phyloP scores from a whole-genome alignment of 2,329 filamentous ascomycete species.

The Phyllosticta ampelicida region DNA sequence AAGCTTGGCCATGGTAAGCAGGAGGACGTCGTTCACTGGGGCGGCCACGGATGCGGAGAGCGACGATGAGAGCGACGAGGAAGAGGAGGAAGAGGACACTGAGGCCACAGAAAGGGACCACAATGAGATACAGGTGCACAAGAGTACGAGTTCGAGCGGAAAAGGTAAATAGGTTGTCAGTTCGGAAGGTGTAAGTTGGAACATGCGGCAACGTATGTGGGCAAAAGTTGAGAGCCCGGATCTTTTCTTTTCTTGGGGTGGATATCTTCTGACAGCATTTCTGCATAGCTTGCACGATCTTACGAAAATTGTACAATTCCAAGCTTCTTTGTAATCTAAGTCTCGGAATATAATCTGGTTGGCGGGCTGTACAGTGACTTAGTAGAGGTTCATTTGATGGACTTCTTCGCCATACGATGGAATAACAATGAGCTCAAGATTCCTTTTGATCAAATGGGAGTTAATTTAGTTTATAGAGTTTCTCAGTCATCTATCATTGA shows the following conservation, averaged over 20 bases:
- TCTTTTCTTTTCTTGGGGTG: not conserved
- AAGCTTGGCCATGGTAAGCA: not conserved
- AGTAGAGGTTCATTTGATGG: not conserved
- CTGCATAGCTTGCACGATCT: not conserved
- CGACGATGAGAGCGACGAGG: not conserved
- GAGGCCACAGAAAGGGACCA: not conserved
- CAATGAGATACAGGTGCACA: not conserved
- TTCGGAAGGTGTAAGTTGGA: not conserved
- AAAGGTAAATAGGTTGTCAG: not conserved
- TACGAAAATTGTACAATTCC: not conserved
- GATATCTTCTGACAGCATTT: not conserved
- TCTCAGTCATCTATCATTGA: too few relatives aligned
- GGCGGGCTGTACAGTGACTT: not conserved
- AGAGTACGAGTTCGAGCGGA: not conserved
- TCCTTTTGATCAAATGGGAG: too few relatives aligned
- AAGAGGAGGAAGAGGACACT: not conserved
- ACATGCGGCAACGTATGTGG: not conserved
- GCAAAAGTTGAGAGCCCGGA: not conserved
- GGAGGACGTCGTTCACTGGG: conserved; percentile 3
- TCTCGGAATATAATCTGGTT: not conserved
- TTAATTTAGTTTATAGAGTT: too few relatives aligned
- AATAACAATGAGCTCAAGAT: too few relatives aligned
- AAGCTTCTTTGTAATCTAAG: not conserved
- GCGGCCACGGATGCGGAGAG: not conserved
- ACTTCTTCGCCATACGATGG: not conserved